Evolutionary conservation across 2,329 filamentous ascomycete genomes (phyloP).

Genomic region (Cytospora leucostoma): DNA sequence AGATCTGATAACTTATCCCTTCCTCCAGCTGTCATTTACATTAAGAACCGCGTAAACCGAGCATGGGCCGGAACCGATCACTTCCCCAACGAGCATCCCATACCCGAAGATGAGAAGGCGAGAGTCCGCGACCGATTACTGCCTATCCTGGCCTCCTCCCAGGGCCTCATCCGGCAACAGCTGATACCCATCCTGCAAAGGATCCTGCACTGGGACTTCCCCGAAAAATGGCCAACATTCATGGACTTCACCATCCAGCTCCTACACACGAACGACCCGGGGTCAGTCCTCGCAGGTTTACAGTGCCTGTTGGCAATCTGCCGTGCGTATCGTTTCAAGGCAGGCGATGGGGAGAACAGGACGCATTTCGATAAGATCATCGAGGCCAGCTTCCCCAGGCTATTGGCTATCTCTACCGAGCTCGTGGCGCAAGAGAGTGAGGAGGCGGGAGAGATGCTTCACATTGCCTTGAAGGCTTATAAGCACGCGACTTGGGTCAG

Average conservation of each 20-base stretch:
- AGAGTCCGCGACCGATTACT: constrained; percentile 86
- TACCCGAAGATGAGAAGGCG: constrained; percentile 86
- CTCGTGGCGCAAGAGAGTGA: constrained; percentile 88
- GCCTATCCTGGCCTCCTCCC: constrained; percentile 80
- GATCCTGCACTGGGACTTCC: constrained; percentile 94
- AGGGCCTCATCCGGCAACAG: constrained; percentile 83
- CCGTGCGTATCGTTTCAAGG: constrained; percentile 92
- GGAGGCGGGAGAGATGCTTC: constrained; percentile 95
- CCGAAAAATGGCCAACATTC: constrained; percentile 89
- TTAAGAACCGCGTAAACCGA: constrained; percentile 95
- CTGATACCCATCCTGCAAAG: constrained; percentile 93
- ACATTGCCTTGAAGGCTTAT: constrained; percentile 92
- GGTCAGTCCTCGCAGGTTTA: constrained; percentile 86
- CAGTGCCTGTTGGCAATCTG: constrained; percentile 95
- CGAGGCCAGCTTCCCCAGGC: constrained; percentile 82
- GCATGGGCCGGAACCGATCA: constrained; percentile 84
- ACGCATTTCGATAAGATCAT: constrained; percentile 94
- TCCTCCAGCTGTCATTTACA: constrained; percentile 81
- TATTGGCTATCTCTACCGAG: constrained; percentile 84
- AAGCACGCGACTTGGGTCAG: constrained; percentile 96
- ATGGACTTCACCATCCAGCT: constrained; percentile 90
- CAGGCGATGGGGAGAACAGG: constrained; percentile 71
- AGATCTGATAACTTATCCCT: constrained; percentile 28
- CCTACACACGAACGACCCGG: constrained; percentile 80
- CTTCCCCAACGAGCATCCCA: constrained; percentile 69